These are phyloP conservation scores for Pseudonectria buxi DNA, from an alignment of 2,329 filamentous ascomycete genomes.

Conservation along the genomic window DNA sequence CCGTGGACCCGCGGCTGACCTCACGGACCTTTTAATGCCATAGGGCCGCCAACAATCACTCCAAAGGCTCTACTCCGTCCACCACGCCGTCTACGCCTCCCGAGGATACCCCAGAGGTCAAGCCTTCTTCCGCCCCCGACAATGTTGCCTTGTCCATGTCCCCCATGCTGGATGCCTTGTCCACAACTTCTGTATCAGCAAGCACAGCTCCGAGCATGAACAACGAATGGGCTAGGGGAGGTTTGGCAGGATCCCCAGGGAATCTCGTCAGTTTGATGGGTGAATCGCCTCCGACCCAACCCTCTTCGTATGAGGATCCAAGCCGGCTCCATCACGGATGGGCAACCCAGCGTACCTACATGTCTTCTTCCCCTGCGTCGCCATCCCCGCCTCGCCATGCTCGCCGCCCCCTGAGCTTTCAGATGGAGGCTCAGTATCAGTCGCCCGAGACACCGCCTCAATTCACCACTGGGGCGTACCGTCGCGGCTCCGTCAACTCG, in stretches of 20 bases:
- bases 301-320: constrained; percentile 45
- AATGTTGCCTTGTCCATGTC: constrained; percentile 39
- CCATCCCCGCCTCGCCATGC: constrained; percentile 30
- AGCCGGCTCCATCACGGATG: constrained; percentile 36
- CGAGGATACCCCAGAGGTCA: constrained; percentile 40
- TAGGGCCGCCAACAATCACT: constrained; percentile 25
- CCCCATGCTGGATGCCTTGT: constrained; percentile 42
- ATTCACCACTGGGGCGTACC: constrained; percentile 27
- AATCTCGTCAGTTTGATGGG: constrained; percentile 45
- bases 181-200: constrained; percentile 42
- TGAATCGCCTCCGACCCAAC: constrained; percentile 47
- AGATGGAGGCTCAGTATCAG: constrained; percentile 41
- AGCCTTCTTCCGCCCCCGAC: constrained; percentile 33
- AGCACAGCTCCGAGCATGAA: constrained; percentile 41
- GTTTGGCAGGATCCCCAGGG: constrained; percentile 44
- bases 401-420: constrained; percentile 47
- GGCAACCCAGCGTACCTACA: constrained; percentile 40
- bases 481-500: constrained; percentile 46
- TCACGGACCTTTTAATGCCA: constrained; percentile 21
- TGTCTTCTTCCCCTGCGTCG: constrained; percentile 39
- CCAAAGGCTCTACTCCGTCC: constrained; percentile 32
- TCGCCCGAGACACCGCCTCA: constrained; percentile 35
- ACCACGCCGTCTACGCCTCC: constrained; percentile 37
- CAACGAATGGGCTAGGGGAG: constrained; percentile 39
- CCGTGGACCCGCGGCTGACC: constrained; percentile 7